Evolutionary conservation across 495 filamentous ascomycete genomes (phyloP).

Genomic region (Glarea lozoyensis): DNA sequence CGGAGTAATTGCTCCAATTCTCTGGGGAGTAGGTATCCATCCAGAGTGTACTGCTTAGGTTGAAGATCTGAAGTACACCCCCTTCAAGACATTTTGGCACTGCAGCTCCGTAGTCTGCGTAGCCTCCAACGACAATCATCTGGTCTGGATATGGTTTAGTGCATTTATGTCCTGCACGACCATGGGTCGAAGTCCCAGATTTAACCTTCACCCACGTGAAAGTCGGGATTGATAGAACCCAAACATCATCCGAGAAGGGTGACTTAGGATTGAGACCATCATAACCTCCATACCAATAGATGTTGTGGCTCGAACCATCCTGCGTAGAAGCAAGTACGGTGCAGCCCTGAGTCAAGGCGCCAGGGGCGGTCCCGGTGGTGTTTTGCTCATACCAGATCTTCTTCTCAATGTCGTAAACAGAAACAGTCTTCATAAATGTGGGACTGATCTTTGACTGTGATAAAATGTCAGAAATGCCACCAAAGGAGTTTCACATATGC

Average conservation of each 20-base stretch:
- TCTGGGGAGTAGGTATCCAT: conserved; percentile 51
- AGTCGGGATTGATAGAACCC: conserved; percentile 63
- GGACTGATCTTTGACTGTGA: conserved; percentile 35
- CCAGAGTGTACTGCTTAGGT: conserved; percentile 51
- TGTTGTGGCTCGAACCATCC: conserved; percentile 56
- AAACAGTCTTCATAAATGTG: conserved; percentile 51
- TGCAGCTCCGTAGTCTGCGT: conserved; percentile 16
- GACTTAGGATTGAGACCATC: conserved; percentile 27
- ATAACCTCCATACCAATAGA: conserved; percentile 71
- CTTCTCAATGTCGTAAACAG: conserved; percentile 58
- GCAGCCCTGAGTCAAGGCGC: conserved; percentile 50
- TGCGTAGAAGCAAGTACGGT: conserved; percentile 52
- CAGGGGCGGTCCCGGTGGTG: conserved; percentile 45
- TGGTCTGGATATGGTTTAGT: conserved; percentile 62
- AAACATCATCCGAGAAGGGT: conserved; percentile 54
- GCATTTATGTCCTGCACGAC: conserved; percentile 55
- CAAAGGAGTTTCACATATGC: conserved; percentile 5
- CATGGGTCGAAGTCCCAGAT: conserved; percentile 34
- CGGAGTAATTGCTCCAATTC: conserved; percentile 46
- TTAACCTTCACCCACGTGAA: conserved; percentile 66
- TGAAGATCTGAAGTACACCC: conserved; percentile 49
- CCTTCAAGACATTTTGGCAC: conserved; percentile 37
- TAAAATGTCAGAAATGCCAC: background rate
- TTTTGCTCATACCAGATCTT: conserved; percentile 54
- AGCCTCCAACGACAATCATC: conserved; percentile 63